Percentiles rank a stretch among this genome's conserved stretches.
These are phyloP conservation scores for Aureobasidium sp. DNA, from an alignment of 2,329 filamentous ascomycete genomes.

Conservation along the genomic window DNA sequence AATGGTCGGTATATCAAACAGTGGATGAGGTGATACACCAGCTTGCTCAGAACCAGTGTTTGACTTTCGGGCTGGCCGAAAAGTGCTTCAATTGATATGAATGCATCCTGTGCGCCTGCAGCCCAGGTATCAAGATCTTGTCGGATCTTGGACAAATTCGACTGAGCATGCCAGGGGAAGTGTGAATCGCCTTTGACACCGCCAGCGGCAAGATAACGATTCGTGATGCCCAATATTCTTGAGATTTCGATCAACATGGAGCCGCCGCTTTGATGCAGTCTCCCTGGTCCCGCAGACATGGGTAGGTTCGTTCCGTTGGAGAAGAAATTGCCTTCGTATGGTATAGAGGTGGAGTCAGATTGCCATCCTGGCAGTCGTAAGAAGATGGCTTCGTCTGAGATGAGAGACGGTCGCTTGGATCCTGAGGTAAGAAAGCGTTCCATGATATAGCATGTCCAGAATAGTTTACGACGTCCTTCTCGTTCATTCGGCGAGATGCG, in stretches of 20 bases:
- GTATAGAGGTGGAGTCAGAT: constrained; percentile 52
- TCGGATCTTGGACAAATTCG: constrained; percentile 76
- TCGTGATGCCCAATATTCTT: constrained; percentile 74
- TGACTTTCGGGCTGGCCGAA: constrained; percentile 75
- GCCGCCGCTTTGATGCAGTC: constrained; percentile 65
- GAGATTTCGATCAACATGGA: constrained; percentile 80
- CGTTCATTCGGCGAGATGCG: constrained; percentile 61
- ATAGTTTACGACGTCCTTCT: constrained; percentile 70
- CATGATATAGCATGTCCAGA: constrained; percentile 84
- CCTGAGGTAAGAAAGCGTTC: constrained; percentile 78
- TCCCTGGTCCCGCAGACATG: constrained; percentile 42
- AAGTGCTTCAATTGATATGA: constrained; percentile 65
- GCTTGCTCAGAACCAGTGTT: constrained; percentile 71
- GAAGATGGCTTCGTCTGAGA: constrained; percentile 68
- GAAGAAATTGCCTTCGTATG: constrained; percentile 73
- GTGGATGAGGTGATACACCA: constrained; percentile 80
- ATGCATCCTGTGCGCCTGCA: constrained; percentile 70
- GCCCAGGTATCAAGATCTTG: constrained; percentile 83
- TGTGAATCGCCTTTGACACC: constrained; percentile 85
- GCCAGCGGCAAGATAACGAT: constrained; percentile 74
- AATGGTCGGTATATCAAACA: constrained; percentile 84
- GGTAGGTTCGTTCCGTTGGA: constrained; percentile 67
- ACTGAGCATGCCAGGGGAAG: constrained; percentile 84
- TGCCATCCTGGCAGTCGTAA: constrained; percentile 71
- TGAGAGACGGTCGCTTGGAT: constrained; percentile 72